A percentile compares a stretch with the other conserved stretches of the same genome.
Evolutionary conservation across 2,329 filamentous ascomycete species (phyloP).

Genomic region (Malbranchea zuffiana): DNA sequence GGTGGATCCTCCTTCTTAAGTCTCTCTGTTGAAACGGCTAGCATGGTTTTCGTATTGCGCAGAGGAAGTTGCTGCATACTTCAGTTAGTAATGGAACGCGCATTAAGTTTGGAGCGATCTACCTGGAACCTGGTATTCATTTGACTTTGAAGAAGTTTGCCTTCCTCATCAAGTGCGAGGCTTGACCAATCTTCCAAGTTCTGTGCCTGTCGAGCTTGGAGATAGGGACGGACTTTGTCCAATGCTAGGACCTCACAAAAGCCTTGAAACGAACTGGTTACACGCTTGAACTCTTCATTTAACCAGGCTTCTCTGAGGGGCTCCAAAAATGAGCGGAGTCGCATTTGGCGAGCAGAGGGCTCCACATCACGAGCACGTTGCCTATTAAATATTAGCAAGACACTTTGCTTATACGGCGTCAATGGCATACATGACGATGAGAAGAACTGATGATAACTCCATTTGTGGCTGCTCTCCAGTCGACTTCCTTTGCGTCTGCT

Average conservation of each 20-base stretch:
- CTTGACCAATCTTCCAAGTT: constrained; percentile 73
- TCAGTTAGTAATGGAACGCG: not conserved
- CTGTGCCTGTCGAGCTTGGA: constrained; percentile 61
- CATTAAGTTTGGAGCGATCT: constrained; percentile 15
- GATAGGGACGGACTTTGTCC: constrained; percentile 68
- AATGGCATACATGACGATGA: constrained; percentile 64
- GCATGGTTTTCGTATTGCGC: constrained; percentile 76
- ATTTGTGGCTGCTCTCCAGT: constrained; percentile 74
- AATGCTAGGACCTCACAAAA: constrained; percentile 75
- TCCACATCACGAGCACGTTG: constrained; percentile 74
- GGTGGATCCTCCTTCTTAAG: constrained; percentile 61
- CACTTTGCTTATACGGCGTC: constrained; percentile 1
- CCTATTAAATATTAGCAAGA: constrained; percentile 32
- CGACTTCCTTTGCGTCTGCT: constrained; percentile 59
- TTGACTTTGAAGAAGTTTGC: constrained; percentile 64
- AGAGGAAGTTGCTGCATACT: constrained; percentile 57
- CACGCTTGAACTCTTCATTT: constrained; percentile 53
- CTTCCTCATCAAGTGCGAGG: constrained; percentile 65
- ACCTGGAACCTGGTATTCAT: constrained; percentile 66
- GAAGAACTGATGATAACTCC: constrained; percentile 79
- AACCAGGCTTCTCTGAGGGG: constrained; percentile 75
- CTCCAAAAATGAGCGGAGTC: constrained; percentile 66
- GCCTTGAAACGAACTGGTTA: constrained; percentile 60
- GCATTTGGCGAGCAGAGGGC: constrained; percentile 55
- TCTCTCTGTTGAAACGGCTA: constrained; percentile 88